Conservation (phyloP, 2,329 filamentous ascomycete genomes). For the Chlorencoelia australis region DNA sequence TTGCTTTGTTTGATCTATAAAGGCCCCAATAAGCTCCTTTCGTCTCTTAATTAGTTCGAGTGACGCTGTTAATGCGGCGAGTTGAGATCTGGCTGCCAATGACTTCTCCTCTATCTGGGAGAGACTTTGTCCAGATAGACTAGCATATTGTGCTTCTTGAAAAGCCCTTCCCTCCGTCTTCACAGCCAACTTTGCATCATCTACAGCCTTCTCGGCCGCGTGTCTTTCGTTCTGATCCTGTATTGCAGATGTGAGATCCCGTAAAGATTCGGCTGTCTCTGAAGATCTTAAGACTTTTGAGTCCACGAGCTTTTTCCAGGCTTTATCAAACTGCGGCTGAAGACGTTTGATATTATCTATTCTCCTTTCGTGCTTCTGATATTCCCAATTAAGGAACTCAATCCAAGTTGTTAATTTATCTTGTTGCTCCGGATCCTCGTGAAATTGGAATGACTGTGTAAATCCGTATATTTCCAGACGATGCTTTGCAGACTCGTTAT, state of each 20-base stretch:
- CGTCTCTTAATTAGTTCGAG: conserved; percentile 14
- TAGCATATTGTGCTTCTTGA: conserved; percentile 4
- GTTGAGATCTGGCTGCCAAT: conserved; percentile 12
- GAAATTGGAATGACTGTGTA: conserved; percentile 23
- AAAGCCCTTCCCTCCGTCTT: conserved; percentile 13
- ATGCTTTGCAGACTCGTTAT: conserved; percentile 20
- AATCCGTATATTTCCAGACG: conserved; percentile 26
- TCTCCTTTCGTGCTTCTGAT: conserved; percentile 9
- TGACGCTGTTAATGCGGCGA: conserved; percentile 13
- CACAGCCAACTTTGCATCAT: conserved; percentile 6
- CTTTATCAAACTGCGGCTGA: too few species aligned
- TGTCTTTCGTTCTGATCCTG: conserved; percentile 11
- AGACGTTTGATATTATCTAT: conserved; percentile 12
- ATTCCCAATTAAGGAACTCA: conserved; percentile 29
- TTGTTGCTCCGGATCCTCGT: conserved; percentile 23
- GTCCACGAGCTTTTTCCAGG: conserved; percentile 28
- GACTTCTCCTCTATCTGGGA: conserved; percentile 6
- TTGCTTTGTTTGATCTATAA: conserved; percentile 25
- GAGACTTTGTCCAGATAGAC: too few species aligned
- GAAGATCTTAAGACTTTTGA: conserved; percentile 20
- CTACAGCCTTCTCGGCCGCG: conserved; percentile 13
- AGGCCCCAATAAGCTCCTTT: conserved; percentile 14
- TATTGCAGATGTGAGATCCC: conserved; percentile 6
- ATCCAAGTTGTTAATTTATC: conserved; percentile 31
- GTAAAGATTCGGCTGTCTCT: too few species aligned